phyloP scores from a whole-genome alignment of 2,329 filamentous ascomycete genomes.

The Trichoderma cornu-damae region DNA sequence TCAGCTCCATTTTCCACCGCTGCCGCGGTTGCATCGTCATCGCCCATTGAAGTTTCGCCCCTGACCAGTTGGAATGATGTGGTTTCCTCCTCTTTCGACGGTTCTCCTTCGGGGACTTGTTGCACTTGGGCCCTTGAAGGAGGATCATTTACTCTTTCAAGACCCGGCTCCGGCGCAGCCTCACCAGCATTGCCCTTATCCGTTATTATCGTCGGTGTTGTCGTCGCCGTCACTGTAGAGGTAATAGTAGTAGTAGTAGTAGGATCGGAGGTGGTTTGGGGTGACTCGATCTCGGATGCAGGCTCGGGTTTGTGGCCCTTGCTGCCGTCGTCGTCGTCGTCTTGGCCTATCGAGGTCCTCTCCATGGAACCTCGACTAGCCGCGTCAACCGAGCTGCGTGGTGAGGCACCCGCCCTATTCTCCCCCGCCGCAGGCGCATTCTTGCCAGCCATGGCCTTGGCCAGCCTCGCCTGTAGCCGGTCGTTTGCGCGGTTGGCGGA shows the following conservation, averaged over 20 bases:
- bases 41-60: neutral
- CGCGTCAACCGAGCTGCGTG: conserved; percentile 36
- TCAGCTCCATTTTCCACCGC: conserved; percentile 1
- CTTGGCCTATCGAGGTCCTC: conserved; percentile 29
- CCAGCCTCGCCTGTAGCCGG: conserved; percentile 81
- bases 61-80: neutral
- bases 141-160: neutral
- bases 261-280: neutral
- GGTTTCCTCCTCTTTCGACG: neutral
- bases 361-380: conserved; percentile 28
- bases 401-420: conserved; percentile 41
- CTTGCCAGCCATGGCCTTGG: conserved; percentile 77
- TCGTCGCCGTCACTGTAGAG: neutral
- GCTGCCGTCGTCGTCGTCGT: conserved; percentile 20
- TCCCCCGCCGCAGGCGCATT: conserved; percentile 35
- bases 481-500: conserved; percentile 54
- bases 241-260: neutral
- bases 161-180: neutral
- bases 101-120: neutral
- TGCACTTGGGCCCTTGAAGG: neutral
- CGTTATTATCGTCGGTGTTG: conserved; percentile 1
- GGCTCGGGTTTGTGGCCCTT: conserved; percentile 20
- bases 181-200: neutral
- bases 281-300: conserved; percentile 12
- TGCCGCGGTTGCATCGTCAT: neutral